phyloP scores from a whole-genome alignment of 2,329 filamentous ascomycete genomes.

The Penicillium sp. region DNA sequence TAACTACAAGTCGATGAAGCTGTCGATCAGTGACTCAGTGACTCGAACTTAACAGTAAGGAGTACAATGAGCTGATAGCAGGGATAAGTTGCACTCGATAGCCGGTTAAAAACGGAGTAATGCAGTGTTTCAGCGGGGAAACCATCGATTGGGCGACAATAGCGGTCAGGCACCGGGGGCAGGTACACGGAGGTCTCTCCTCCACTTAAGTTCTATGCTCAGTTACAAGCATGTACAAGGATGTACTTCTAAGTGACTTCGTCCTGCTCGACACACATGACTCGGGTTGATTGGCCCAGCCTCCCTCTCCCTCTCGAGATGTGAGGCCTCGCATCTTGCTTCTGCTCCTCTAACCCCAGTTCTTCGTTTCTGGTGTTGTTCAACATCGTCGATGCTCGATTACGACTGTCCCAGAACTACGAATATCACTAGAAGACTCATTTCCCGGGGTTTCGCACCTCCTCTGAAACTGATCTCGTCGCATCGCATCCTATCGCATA shows the following conservation, averaged over 20 bases:
- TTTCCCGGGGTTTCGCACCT: background rate
- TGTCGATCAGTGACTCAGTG: background rate
- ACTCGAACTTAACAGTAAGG: too few species aligned
- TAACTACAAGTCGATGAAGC: background rate
- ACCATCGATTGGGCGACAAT: conserved; percentile 23
- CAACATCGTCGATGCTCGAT: conserved; percentile 6
- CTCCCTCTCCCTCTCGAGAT: conserved; percentile 23
- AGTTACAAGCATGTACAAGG: background rate
- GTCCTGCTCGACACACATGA: conserved; percentile 3
- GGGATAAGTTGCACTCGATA: background rate
- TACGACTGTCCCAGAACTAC: background rate
- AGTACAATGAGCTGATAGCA: background rate
- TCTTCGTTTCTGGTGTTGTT: conserved; percentile 1
- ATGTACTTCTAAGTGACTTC: conserved; percentile 1
- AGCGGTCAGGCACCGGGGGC: conserved; percentile 19
- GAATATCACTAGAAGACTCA: background rate
- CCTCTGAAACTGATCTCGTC: conserved; percentile 4
- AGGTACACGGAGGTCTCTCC: background rate
- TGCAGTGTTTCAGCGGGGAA: conserved; percentile 6
- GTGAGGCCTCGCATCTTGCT: conserved; percentile 10
- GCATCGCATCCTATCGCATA: conserved; percentile 17
- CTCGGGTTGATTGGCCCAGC: conserved; percentile 29
- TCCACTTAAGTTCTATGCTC: background rate
- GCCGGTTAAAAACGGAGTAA: background rate
- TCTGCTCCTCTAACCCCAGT: background rate